Conservation (phyloP, 2,329 filamentous ascomycete species). For the Trichoderma hamatum region DNA sequence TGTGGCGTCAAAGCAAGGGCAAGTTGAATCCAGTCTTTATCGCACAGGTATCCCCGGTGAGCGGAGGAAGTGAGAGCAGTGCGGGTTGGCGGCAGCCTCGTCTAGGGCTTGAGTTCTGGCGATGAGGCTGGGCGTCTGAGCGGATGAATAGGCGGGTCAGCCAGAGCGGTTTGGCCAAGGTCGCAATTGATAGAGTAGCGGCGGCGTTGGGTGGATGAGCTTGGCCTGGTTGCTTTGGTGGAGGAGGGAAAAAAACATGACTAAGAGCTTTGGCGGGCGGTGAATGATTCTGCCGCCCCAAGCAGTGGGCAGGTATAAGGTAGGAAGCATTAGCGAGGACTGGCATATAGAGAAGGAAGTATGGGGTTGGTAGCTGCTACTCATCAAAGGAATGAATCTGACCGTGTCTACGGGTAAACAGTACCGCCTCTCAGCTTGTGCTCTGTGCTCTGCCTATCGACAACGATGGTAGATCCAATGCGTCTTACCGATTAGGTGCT, state of each 20-base stretch:
- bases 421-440: neutral
- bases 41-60: neutral
- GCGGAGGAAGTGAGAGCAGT: neutral
- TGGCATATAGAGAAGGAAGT: neutral
- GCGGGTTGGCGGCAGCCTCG: conserved; percentile 22
- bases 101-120: neutral
- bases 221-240: neutral
- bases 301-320: neutral
- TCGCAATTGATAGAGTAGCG: conserved; percentile 17
- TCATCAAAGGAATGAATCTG: neutral
- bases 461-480: neutral
- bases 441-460: neutral
- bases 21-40: neutral
- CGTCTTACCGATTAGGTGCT: neutral
- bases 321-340: neutral
- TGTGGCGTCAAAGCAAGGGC: neutral
- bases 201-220: conserved; percentile 12
- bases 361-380: neutral
- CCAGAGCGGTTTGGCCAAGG: conserved; percentile 1
- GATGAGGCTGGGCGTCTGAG: conserved; percentile 20
- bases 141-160: neutral
- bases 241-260: neutral
- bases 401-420: neutral
- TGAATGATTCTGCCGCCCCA: conserved; percentile 35
- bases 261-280: conserved; percentile 28